Conservation (phyloP, 106 monocot species). For the Apostasia ramifera region DNA sequence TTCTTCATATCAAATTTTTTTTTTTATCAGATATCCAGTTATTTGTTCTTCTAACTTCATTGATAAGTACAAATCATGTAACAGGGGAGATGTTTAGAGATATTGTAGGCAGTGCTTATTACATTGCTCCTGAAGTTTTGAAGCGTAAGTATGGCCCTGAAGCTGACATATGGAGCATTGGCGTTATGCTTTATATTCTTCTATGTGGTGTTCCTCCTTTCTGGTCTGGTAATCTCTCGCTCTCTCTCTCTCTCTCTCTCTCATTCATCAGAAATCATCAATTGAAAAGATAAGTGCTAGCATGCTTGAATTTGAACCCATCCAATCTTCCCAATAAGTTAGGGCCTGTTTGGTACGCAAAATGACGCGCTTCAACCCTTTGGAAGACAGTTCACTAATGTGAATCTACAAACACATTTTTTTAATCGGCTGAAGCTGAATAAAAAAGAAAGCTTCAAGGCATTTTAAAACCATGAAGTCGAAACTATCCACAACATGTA, state of each 20-base stretch:
- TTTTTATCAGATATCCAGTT: background rate
- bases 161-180: conserved; percentile 66
- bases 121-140: conserved; percentile 65
- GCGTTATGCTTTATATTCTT: conserved; percentile 64
- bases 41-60: background rate
- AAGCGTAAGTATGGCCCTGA: conserved; percentile 61
- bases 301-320: too few relatives aligned
- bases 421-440: too few relatives aligned
- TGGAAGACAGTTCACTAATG: background rate
- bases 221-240: conserved; percentile 44
- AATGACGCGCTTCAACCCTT: too few relatives aligned
- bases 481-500: too few relatives aligned
- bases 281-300: background rate
- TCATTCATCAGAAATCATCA: background rate
- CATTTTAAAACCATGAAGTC: too few relatives aligned
- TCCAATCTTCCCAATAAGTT: too few relatives aligned
- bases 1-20: background rate
- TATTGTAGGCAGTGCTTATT: conserved; percentile 65
- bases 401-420: too few relatives aligned
- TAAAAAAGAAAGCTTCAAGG: too few relatives aligned
- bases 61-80: background rate
- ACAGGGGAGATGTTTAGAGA: conserved; percentile 54
- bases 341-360: too few relatives aligned
- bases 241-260: background rate
- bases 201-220: conserved; percentile 67